Conservation (phyloP, 305 asterid genomes). For the Lippia alba region DNA sequence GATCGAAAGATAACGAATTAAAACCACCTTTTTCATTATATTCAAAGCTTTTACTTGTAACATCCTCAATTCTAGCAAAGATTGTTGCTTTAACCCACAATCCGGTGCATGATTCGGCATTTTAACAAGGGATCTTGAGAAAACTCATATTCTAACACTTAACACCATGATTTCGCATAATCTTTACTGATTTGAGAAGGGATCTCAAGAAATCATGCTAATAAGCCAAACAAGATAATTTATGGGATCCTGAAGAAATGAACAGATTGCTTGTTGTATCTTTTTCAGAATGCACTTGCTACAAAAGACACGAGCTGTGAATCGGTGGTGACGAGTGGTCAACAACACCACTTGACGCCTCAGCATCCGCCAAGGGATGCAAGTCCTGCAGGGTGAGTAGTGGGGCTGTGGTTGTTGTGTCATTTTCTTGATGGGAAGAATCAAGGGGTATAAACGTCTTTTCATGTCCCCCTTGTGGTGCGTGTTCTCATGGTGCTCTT, state of each 20-base stretch:
- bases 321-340: slow-evolving; percentile 96
- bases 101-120: slow-evolving; percentile 11
- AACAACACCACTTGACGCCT: slow-evolving; percentile 71
- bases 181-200: slow-evolving; percentile 11
- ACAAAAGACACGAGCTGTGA: slow-evolving; percentile 95
- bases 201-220: slow-evolving; percentile 9
- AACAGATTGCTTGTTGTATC: slow-evolving; percentile 8
- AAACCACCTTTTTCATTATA: not conserved
- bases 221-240: not conserved
- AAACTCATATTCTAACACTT: not conserved
- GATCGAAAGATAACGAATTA: not conserved
- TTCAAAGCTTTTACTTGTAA: slow-evolving; percentile 12
- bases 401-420: slow-evolving; percentile 61
- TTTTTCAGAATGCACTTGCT: slow-evolving; percentile 65
- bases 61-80: slow-evolving; percentile 2
- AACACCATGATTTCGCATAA: slow-evolving; percentile 25
- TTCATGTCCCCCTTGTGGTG: slow-evolving; percentile 47
- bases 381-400: slow-evolving; percentile 97
- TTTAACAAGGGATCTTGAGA: slow-evolving; percentile 26
- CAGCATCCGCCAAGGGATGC: slow-evolving; percentile 98
- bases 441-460: slow-evolving; percentile 34
- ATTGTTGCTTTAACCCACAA: slow-evolving; percentile 14
- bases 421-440: slow-evolving; percentile 56
- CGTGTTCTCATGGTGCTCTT: slow-evolving; percentile 52
- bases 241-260: slow-evolving; percentile 26